phyloP scores from a whole-genome alignment of 2,329 filamentous ascomycete species.

The Dothistroma septosporum region DNA sequence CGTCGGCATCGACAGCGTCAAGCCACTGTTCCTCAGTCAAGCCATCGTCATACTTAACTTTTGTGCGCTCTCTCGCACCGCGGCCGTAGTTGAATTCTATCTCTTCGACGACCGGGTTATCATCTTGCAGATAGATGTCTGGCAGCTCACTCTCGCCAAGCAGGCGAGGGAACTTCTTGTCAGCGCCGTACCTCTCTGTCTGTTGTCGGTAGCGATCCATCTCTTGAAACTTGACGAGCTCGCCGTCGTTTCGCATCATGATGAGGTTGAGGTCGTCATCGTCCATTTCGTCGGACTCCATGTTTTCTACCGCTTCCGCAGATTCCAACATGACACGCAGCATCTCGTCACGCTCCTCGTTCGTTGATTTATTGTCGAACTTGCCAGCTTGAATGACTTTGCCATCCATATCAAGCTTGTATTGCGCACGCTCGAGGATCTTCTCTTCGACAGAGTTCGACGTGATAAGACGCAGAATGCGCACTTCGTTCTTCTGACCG shows the following conservation, averaged over 20 bases:
- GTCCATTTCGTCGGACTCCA: conserved; percentile 96
- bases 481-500: conserved; percentile 98
- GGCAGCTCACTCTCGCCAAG: conserved; percentile 85
- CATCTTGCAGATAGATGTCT: conserved; percentile 88
- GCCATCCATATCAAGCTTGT: conserved; percentile 98
- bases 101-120: conserved; percentile 74
- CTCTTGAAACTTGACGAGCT: conserved; percentile 72
- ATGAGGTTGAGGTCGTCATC: conserved; percentile 96
- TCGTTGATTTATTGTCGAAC: conserved; percentile 98
- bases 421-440: conserved; percentile 92
- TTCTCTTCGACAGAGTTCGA: conserved; percentile 98
- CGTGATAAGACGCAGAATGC: conserved; percentile 90
- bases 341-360: conserved; percentile 96
- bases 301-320: conserved; percentile 61
- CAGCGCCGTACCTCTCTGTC: conserved; percentile 67
- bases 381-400: conserved; percentile 99
- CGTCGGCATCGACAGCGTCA: conserved; percentile 94
- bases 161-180: conserved; percentile 68
- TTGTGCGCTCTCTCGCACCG: conserved; percentile 89
- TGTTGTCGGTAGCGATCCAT: conserved; percentile 72
- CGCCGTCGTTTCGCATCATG: conserved; percentile 80
- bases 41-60: conserved; percentile 93
- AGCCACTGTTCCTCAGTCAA: conserved; percentile 99
- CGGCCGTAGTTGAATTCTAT: conserved; percentile 75
- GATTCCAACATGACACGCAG: conserved; percentile 87